Percentiles rank a stretch among this genome's conserved stretches.
These are phyloP conservation scores for Loxodes magnus DNA, from an alignment of 73 alveolate species.

Conservation along the genomic window DNA sequence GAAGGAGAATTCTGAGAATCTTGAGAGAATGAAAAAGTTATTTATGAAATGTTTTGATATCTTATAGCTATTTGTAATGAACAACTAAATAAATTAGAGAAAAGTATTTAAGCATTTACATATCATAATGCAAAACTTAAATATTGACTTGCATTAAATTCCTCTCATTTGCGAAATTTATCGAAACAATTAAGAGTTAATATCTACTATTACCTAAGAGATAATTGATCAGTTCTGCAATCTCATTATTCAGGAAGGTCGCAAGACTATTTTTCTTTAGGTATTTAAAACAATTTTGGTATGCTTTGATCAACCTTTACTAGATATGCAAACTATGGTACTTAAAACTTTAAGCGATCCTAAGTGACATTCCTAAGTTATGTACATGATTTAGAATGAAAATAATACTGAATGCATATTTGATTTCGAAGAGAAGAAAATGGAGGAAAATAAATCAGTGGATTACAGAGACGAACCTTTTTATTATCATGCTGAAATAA, in stretches of 20 bases:
- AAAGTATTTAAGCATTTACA: conserved; percentile 9
- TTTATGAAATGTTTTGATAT: conserved; percentile 17
- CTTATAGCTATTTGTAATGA: conserved; percentile 16
- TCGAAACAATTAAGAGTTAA: conserved; percentile 16
- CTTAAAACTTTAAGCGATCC: not conserved
- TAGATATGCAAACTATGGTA: conserved; percentile 8
- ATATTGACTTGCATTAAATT: conserved; percentile 31
- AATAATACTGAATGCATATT: not conserved
- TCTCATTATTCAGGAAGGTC: conserved; percentile 24
- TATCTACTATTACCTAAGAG: conserved; percentile 11
- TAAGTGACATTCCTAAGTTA: not conserved
- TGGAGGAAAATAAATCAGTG: conserved; percentile 4
- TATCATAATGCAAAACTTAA: conserved; percentile 14
- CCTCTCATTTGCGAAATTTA: conserved; percentile 41
- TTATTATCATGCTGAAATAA: conserved; percentile 22
- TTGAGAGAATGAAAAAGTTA: not conserved
- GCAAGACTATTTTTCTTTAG: conserved; percentile 21
- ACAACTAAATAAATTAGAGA: conserved; percentile 21
- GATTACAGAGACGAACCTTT: conserved; percentile 33
- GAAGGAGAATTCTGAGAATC: not conserved
- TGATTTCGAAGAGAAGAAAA: not conserved
- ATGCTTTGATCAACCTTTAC: not conserved
- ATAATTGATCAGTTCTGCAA: conserved; percentile 14
- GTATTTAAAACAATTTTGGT: conserved; percentile 1
- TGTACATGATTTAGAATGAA: conserved; percentile 4